Base-by-base conservation (phyloP, 2,329 filamentous ascomycete species). In the Penicillium sp. region DNA sequence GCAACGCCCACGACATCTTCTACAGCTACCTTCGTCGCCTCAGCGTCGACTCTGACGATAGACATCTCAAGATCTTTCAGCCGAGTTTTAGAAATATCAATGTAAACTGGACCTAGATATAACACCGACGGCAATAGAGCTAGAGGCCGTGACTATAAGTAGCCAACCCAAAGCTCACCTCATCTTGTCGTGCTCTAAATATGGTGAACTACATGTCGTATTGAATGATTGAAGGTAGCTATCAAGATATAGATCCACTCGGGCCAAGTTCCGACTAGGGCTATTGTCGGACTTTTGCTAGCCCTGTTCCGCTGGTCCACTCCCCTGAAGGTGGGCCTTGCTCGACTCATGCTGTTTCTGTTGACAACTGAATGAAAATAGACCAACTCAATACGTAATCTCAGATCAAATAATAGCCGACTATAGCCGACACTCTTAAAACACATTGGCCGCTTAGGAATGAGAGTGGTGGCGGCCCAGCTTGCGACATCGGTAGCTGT, bases 221-320 rank as follows among this genome's bases (percentile, higher is more conserved):
- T 26, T 4, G 38, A 40, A 23, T 9, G 21, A 42, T 51, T 24
- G 48, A 51, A 51, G 30, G n/a, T n/a, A n/a, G n/a, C n/a, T n/a
- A n/a, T n/a, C n/a, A n/a, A n/a, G n/a, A n/a, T n/a, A n/a, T n/a
- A 5, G 33, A 40, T 24, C 48, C 48, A 51, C 48, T 26, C 48
- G 48, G 48, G 33, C 33, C 33, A 24, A 51, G 40, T 14, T 51
- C 48, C 48, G 48, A 51, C 21, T 42, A 18, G 48, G 6, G 47
- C 21, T 42, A 18, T 51, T 51, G 48, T 51, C 48, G 48, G 48
- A 51, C 48, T 51, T 51, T 51, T 51, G 48, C 48, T 23, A 50
- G 47, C 47, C 14, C 47, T 38, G n/a, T 24, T 23, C 42, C 20
- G 42, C 42, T 45, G 30, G 30, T 3, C 30, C 30, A 3, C 12